phyloP scores from a whole-genome alignment of 169 alveolate species.

The Cardiosporidium cionae region DNA sequence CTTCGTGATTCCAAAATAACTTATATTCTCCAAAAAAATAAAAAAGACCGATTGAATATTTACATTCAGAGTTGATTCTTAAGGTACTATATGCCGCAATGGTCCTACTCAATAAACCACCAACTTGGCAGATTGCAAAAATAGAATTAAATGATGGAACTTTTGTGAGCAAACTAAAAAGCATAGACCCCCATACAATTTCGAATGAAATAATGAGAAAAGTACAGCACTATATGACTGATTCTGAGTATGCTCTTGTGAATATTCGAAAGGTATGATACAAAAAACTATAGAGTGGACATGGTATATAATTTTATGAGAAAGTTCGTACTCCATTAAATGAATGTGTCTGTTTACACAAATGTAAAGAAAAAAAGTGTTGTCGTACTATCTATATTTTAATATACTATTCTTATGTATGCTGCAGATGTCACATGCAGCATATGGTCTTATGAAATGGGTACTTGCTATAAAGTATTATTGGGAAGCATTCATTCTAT shows the following conservation, averaged over 20 bases:
- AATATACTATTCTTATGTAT: no score
- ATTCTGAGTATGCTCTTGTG: neutral
- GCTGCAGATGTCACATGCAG: neutral
- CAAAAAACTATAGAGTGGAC: neutral
- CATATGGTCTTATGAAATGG: neutral
- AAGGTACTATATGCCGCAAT: neutral
- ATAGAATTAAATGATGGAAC: constrained; percentile 2
- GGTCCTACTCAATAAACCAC: neutral
- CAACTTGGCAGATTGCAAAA: neutral
- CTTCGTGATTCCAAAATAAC: no score
- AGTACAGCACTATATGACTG: constrained; percentile 55
- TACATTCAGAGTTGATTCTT: neutral
- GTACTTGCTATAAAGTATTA: neutral
- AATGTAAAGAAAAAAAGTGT: no score
- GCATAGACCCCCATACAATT: constrained; percentile 81
- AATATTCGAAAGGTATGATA: neutral
- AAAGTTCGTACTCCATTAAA: no score
- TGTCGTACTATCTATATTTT: no score
- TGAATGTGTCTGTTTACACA: no score
- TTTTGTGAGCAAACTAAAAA: constrained; percentile 74
- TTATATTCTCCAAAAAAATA: no score
- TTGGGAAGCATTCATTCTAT: no score
- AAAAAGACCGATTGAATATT: no score
- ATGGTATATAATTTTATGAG: neutral
- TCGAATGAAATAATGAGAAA: constrained; percentile 67